Percentiles rank a stretch among this genome's conserved stretches.
phyloP scores from a whole-genome alignment of 1,284 basidiomycete species.

The Athelia sp. region DNA sequence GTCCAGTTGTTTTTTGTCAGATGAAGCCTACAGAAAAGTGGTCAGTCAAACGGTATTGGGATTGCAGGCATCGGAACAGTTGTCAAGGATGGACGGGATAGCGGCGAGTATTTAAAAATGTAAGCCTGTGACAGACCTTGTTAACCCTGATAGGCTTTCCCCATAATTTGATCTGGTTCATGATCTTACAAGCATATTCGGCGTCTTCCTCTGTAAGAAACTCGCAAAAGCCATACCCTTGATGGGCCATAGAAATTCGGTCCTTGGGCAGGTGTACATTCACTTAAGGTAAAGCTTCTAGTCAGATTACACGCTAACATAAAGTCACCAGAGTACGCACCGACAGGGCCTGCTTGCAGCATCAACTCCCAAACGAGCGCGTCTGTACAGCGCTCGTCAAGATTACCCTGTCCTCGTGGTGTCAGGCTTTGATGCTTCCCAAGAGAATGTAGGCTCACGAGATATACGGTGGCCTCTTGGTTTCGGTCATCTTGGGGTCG shows the following conservation, averaged over 20 bases:
- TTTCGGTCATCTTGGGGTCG: constrained; percentile 89
- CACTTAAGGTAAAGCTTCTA: constrained; percentile 46
- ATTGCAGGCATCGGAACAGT: too few relatives aligned
- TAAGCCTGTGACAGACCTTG: constrained; percentile 62
- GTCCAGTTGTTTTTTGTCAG: constrained; percentile 96
- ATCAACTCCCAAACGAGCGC: constrained; percentile 98
- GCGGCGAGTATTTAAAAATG: too few relatives aligned
- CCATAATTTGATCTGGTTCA: constrained; percentile 99
- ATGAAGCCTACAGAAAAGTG: constrained; percentile 61
- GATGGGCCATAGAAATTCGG: constrained; percentile 95
- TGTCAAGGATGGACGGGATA: background rate
- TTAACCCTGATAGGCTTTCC: constrained; percentile 98
- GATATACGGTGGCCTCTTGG: constrained; percentile 92
- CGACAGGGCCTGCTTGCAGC: constrained; percentile 96
- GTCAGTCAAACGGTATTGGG: constrained; percentile 5
- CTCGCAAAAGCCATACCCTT: constrained; percentile 99
- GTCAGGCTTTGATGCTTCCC: too few relatives aligned
- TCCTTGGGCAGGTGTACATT: constrained; percentile 99
- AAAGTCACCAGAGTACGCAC: constrained; percentile 41
- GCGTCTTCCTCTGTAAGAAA: constrained; percentile 97
- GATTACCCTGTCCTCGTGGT: constrained; percentile 71
- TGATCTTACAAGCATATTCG: constrained; percentile 98
- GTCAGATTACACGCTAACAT: constrained; percentile 1
- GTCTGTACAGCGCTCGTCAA: constrained; percentile 93
- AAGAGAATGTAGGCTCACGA: constrained; percentile 45